These are phyloP conservation scores for Auriculariales sp. DNA, from an alignment of 768 basidiomycete species.

Conservation along the genomic window DNA sequence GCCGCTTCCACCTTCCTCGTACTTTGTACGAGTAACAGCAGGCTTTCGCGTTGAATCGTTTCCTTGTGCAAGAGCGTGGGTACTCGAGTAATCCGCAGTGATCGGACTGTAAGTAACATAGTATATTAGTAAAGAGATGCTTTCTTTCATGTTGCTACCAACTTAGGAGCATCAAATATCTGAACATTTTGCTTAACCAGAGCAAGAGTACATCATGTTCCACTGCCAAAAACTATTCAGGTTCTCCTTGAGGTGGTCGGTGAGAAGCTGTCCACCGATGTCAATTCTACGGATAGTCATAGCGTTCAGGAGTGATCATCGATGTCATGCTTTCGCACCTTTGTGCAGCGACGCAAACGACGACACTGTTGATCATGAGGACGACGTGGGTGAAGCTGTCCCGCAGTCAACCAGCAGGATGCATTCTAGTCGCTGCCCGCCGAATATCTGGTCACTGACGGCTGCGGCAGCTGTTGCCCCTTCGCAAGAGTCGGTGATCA, in stretches of 20 bases:
- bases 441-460: background rate
- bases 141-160: constrained; percentile 17
- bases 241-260: constrained; percentile 81
- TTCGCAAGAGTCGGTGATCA: constrained; percentile 7
- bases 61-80: constrained; percentile 41
- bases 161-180: constrained; percentile 65
- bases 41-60: constrained; percentile 33
- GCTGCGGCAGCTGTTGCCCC: background rate
- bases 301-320: constrained; percentile 7
- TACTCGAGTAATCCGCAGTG: constrained; percentile 49
- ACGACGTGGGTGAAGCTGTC: constrained; percentile 87
- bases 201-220: constrained; percentile 95
- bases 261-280: constrained; percentile 88
- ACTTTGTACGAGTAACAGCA: constrained; percentile 67
- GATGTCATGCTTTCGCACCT: constrained; percentile 34
- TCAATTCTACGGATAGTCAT: constrained; percentile 49
- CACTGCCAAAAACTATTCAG: constrained; percentile 89
- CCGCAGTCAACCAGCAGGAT: constrained; percentile 76
- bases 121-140: constrained; percentile 1
- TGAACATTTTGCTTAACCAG: constrained; percentile 67
- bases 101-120: constrained; percentile 33
- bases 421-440: constrained; percentile 52
- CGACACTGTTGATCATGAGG: constrained; percentile 58
- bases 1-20: constrained; percentile 66
- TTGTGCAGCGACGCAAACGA: constrained; percentile 72